Evolutionary conservation across 768 basidiomycete species (phyloP).

Genomic region (Gyrodon lividus): DNA sequence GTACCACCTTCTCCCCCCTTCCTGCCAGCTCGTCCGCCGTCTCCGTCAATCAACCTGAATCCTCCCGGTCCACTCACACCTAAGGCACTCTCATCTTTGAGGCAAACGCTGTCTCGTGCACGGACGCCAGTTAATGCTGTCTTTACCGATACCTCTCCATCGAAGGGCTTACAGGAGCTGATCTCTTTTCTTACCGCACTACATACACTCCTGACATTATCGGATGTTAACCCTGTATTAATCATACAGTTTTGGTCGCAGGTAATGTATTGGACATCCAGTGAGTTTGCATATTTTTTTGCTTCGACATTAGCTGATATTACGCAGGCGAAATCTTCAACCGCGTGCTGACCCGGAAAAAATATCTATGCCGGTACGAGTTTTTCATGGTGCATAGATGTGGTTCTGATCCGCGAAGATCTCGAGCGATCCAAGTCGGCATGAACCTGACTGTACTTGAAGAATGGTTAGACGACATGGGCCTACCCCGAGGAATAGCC

Average conservation of each 20-base stretch:
- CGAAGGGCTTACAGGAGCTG: slow-evolving; percentile 53
- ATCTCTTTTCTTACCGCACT: slow-evolving; percentile 82
- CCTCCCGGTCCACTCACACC: slow-evolving; percentile 46
- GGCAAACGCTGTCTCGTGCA: slow-evolving; percentile 59
- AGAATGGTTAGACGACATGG: slow-evolving; percentile 86
- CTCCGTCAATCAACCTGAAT: slow-evolving; percentile 48
- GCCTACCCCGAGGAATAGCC: slow-evolving; percentile 74
- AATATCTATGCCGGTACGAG: slow-evolving; percentile 83
- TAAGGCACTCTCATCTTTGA: slow-evolving; percentile 62
- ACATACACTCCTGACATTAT: slow-evolving; percentile 77
- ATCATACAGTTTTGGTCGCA: slow-evolving; percentile 94
- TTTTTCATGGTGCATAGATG: neutral
- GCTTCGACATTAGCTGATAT: slow-evolving; percentile 7
- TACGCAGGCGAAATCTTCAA: slow-evolving; percentile 78
- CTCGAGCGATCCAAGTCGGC: slow-evolving; percentile 84
- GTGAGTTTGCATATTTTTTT: slow-evolving; percentile 46
- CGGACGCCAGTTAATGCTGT: slow-evolving; percentile 51
- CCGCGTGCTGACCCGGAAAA: slow-evolving; percentile 85
- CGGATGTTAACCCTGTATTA: slow-evolving; percentile 87
- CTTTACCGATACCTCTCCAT: slow-evolving; percentile 45
- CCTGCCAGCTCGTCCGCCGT: slow-evolving; percentile 45
- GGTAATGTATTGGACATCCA: slow-evolving; percentile 97
- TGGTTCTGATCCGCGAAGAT: slow-evolving; percentile 37
- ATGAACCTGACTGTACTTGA: slow-evolving; percentile 85
- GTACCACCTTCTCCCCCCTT: slow-evolving; percentile 51